Evolutionary conservation across 257 asterid genomes (phyloP), one percentile per base, ranked within the genome.

Genomic region (Handroanthus guayacan): DNA sequence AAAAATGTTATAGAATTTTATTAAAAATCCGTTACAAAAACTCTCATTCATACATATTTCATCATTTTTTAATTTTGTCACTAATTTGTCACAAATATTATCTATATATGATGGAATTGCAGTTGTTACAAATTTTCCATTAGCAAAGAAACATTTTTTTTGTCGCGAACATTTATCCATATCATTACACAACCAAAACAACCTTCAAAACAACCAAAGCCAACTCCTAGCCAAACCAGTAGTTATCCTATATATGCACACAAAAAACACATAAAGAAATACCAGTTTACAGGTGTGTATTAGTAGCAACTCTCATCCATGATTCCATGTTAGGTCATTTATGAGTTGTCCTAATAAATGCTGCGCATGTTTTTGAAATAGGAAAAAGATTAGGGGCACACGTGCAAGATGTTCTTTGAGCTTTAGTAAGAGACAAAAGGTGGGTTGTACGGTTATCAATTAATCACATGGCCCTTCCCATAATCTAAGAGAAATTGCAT

Each of bases 391-490:
- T 68, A 61, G 69, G 75, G 84, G 69, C 86, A 78, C 88, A 78
- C 88, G 88, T 81, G 86, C 78, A 78, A 65, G 41, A 44, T 20
- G 18, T 72, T 70, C 38, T 16, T 18, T 71, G 8, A 69, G 37
- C 69, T 39, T 54, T 48, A 7, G 34, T 1, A 60, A 50, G 76
- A 67, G 89, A 82, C 86, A 82, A 83, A 75, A 43, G 1, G 62
- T 9, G 72, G 68, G 85, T 57, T 82, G 88, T 84, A 82, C 81
- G 84, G 75, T 74, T 13, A 25, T 77, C 62, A 64, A 76, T 76
- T 81, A 71, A 65, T 77, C 89, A 82, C 87, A 86, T 86, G 88
- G 80, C 41, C 56, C 74, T 60, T 52, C 71, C 79, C 89, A 70
- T 80, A 45, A 79, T 78, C 74, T 75, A 62, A 63, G 82, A 75